Evolutionary conservation across 1,284 basidiomycete species (phyloP).

Genomic region (Phellopilus nigrolimitatus): DNA sequence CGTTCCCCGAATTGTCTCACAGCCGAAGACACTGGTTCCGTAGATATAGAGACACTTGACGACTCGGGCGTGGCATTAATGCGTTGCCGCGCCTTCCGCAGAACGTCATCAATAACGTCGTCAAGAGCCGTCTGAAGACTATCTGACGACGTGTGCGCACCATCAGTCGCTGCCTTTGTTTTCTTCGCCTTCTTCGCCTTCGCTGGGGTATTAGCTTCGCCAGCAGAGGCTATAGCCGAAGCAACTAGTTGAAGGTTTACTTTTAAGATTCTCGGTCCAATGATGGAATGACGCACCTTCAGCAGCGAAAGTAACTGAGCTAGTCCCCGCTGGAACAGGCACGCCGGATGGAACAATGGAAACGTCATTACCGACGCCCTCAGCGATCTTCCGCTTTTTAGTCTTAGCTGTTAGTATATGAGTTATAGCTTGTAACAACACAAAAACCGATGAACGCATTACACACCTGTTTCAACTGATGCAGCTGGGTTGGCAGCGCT

Average conservation of each 20-base stretch:
- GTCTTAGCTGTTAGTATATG: neutral
- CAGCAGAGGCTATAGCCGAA: no score
- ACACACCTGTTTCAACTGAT: no score
- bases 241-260: no score
- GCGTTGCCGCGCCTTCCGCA: constrained; percentile 1
- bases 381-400: constrained; percentile 2
- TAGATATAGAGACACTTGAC: neutral
- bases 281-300: neutral
- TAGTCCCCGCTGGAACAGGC: no score
- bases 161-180: neutral
- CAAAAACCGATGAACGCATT: neutral
- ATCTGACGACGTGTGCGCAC: neutral
- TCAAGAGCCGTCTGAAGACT: constrained; percentile 1
- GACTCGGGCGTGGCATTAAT: neutral
- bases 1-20: neutral
- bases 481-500: no score
- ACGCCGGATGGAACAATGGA: neutral
- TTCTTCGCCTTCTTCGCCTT: neutral
- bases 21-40: constrained; percentile 2
- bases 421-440: neutral
- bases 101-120: neutral
- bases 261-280: no score
- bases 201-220: no score
- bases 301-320: neutral
- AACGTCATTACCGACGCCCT: neutral